Evolutionary conservation across 352 stramenopile species (phyloP).

Genomic region (Nothophytophthora sp.): DNA sequence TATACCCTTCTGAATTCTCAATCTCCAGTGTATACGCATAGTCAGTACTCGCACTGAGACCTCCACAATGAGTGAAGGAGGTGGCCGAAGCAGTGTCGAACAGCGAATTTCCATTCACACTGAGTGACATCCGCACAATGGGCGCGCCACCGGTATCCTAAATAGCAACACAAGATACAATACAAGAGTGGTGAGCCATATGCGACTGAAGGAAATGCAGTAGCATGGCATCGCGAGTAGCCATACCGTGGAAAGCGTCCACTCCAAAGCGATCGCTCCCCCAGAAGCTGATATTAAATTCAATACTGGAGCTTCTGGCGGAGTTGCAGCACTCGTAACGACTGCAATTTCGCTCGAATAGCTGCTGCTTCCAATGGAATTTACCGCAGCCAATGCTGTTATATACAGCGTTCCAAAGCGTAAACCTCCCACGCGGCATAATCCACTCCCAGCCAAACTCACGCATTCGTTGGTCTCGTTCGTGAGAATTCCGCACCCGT

Average conservation of each 20-base stretch:
- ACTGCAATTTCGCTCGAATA: conserved; percentile 17
- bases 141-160: conserved; percentile 45
- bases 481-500: conserved; percentile 22
- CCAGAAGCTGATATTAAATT: conserved; percentile 16
- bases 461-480: conserved; percentile 15
- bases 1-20: conserved; percentile 39
- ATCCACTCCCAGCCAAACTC: not conserved
- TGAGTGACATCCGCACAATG: conserved; percentile 39
- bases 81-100: conserved; percentile 20
- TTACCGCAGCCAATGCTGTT: conserved; percentile 27
- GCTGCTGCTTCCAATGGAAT: conserved; percentile 32
- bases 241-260: conserved; percentile 36
- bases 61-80: conserved; percentile 37
- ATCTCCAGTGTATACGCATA: conserved; percentile 51
- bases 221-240: too few species aligned
- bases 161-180: not conserved
- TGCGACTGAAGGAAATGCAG: conserved; percentile 1
- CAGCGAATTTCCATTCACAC: conserved; percentile 23
- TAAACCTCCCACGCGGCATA: conserved; percentile 33
- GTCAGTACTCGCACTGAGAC: conserved; percentile 11
- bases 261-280: conserved; percentile 38
- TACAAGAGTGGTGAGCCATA: not conserved
- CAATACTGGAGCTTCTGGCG: conserved; percentile 28
- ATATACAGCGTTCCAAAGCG: conserved; percentile 27
- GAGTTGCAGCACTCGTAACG: conserved; percentile 16